Base-by-base conservation (phyloP, 1,284 basidiomycete genomes). In the Anthracocystis walkeri region DNA sequence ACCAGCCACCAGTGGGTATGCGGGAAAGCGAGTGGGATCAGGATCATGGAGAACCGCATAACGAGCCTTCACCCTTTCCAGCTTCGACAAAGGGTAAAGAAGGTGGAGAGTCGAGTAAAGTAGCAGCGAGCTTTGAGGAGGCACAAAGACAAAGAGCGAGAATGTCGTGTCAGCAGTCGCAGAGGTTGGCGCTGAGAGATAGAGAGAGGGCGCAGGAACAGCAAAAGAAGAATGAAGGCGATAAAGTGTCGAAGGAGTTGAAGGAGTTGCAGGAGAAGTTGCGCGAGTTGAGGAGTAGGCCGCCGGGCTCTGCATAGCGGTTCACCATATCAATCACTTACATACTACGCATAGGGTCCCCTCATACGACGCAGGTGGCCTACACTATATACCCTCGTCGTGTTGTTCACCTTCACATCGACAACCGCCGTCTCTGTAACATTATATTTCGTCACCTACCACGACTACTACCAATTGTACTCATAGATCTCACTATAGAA, bases 21-120 rank as follows among this genome's bases (percentile, higher is more conserved):
- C 58, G 77, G n/a, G 78, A 80, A 41, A 77, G 58, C 48, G 78
- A 77, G 31, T 72, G 74, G 76, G 58, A 70, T 21, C 58, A 68
- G 23, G 72, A 65, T 23, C 70, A 73, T 21, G 77, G 77, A 14
- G 79, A 81, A 49, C 79, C 78, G 33, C 79, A 81, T 46, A 56
- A 81, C 48, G 65, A 71, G 52, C 77, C 79, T 7, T 72, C 74
- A 12, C 79, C 79, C 0, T 81, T 78, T 20, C 58, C 68, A 0
- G 7, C 23, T 1, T 25, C 60, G 2, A 23, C 21, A 4, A 63
- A 46, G 29, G 21, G 21, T 12, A 58, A 62, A 35, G 38, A 50
- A 14, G 42, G 25, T 12, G 46, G 38, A 11, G 46, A 59, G 2
- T 1, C 38, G 8, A 35, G n/a, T 7, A 56, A 31, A 45, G 20